These are phyloP conservation scores for Ceratocystis papillata DNA, from an alignment of 2,329 filamentous ascomycete genomes.

Conservation along the genomic window DNA sequence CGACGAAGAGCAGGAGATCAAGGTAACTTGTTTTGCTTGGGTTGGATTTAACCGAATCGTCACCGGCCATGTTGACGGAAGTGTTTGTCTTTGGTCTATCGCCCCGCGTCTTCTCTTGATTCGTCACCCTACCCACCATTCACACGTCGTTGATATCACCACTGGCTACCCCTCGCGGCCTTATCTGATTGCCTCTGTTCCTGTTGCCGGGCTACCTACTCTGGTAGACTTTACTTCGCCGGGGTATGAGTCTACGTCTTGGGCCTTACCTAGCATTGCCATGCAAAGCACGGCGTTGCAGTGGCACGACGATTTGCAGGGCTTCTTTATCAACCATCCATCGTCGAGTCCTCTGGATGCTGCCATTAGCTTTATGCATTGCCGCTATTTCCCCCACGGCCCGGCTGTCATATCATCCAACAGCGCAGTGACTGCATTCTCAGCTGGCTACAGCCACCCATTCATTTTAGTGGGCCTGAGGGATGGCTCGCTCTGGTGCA, in stretches of 20 bases:
- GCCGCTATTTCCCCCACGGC: conserved; percentile 42
- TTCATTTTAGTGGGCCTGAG: conserved; percentile 44
- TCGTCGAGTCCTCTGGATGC: conserved; percentile 44
- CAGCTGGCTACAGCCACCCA: conserved; percentile 42
- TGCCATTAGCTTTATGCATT: conserved; percentile 43
- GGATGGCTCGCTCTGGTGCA: conserved; percentile 44
- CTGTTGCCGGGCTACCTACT: conserved; percentile 44
- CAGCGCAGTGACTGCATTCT: conserved; percentile 41
- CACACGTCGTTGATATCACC: conserved; percentile 43
- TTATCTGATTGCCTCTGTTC: conserved; percentile 44
- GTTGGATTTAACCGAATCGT: conserved; percentile 44
- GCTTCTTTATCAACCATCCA: conserved; percentile 44
- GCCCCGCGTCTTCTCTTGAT: conserved; percentile 40
- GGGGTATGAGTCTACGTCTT: conserved; percentile 43
- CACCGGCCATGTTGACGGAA: conserved; percentile 47
- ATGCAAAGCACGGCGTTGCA: conserved; percentile 44
- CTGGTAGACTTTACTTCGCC: conserved; percentile 45
- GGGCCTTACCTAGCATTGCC: conserved; percentile 40
- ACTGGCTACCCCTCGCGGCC: conserved; percentile 48
- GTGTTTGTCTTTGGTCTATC: conserved; percentile 47
- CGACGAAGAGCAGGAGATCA: conserved; percentile 38
- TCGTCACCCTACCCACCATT: conserved; percentile 45
- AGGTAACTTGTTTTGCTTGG: conserved; percentile 46
- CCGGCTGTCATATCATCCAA: conserved; percentile 43
- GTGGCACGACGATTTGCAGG: conserved; percentile 47